phyloP scores from a whole-genome alignment of 2,329 filamentous ascomycete genomes.

The Fusarium metavorans region DNA sequence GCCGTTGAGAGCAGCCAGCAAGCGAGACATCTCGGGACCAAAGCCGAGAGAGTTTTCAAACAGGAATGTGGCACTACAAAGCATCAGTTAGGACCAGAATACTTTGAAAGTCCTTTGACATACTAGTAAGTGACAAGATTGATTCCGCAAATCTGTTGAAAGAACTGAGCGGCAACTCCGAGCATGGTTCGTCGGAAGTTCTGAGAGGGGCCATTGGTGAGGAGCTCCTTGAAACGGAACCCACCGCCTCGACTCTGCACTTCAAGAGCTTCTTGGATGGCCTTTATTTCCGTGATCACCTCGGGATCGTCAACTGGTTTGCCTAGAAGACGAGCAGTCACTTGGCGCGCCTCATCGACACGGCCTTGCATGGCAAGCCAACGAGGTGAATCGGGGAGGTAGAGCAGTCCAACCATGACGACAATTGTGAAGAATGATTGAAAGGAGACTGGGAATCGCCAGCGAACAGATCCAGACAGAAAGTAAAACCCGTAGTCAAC shows the following conservation, averaged over 20 bases:
- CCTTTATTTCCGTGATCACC: conserved; percentile 52
- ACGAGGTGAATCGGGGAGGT: conserved; percentile 58
- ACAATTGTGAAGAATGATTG: conserved; percentile 54
- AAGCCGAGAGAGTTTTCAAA: conserved; percentile 59
- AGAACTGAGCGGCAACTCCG: conserved; percentile 43
- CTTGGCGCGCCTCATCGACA: conserved; percentile 53
- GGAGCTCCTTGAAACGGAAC: conserved; percentile 49
- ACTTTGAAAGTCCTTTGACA: too few species aligned
- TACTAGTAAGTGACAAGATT: conserved; percentile 53
- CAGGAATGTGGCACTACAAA: conserved; percentile 21
- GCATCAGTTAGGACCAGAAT: neutral
- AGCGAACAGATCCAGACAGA: conserved; percentile 49
- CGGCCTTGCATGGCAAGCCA: conserved; percentile 51
- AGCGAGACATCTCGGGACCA: conserved; percentile 60
- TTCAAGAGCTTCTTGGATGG: conserved; percentile 54
- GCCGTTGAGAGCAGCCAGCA: conserved; percentile 66
- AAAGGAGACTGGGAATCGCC: conserved; percentile 57
- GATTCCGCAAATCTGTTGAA: conserved; percentile 46
- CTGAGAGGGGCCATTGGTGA: conserved; percentile 58
- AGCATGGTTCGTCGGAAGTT: conserved; percentile 53
- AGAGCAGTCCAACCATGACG: conserved; percentile 43
- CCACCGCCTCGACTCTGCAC: conserved; percentile 47
- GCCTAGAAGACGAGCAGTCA: conserved; percentile 42
- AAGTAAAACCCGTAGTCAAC: conserved; percentile 51
- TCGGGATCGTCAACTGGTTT: conserved; percentile 42